Evolutionary conservation across 192 early-diverging fungal genomes (phyloP).

Genomic region (Glomus cerebriforme): DNA sequence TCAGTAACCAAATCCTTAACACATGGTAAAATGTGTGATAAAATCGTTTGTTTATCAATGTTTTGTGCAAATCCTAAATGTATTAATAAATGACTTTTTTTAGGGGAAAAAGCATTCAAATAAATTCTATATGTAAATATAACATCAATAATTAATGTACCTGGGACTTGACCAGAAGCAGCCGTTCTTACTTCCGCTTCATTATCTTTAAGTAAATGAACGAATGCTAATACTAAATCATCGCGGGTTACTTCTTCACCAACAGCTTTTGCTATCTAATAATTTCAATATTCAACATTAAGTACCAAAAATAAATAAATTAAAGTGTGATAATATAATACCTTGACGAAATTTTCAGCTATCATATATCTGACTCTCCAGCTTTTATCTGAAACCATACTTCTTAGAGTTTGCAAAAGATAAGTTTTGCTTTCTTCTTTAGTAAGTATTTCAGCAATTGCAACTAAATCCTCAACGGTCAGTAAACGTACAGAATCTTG

Average conservation of each 20-base stretch:
- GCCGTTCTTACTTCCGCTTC: conserved; percentile 98
- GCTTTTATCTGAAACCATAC: conserved; percentile 87
- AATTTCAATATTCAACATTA: background rate
- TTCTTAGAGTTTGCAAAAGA: conserved; percentile 72
- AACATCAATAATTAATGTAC: conserved; percentile 38
- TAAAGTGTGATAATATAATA: conserved; percentile 36
- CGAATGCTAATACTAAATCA: conserved; percentile 84
- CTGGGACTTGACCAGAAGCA: conserved; percentile 89
- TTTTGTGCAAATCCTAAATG: conserved; percentile 60
- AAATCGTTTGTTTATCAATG: conserved; percentile 76
- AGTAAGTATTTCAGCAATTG: conserved; percentile 80
- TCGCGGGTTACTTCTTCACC: conserved; percentile 79
- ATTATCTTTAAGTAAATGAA: conserved; percentile 87
- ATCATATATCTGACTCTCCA: conserved; percentile 99
- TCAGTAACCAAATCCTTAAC: conserved; percentile 95
- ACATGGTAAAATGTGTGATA: conserved; percentile 83
- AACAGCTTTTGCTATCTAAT: conserved; percentile 78
- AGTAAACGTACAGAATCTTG: conserved; percentile 98
- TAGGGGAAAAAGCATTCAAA: background rate
- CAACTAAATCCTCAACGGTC: conserved; percentile 88
- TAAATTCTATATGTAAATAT: background rate
- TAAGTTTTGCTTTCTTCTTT: conserved; percentile 77
- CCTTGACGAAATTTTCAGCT: conserved; percentile 96
- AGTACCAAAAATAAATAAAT: background rate
- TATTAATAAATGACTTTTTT: background rate